Conservation (phyloP, 2,329 filamentous ascomycete species). For the Fonsecaea pedrosoi region DNA sequence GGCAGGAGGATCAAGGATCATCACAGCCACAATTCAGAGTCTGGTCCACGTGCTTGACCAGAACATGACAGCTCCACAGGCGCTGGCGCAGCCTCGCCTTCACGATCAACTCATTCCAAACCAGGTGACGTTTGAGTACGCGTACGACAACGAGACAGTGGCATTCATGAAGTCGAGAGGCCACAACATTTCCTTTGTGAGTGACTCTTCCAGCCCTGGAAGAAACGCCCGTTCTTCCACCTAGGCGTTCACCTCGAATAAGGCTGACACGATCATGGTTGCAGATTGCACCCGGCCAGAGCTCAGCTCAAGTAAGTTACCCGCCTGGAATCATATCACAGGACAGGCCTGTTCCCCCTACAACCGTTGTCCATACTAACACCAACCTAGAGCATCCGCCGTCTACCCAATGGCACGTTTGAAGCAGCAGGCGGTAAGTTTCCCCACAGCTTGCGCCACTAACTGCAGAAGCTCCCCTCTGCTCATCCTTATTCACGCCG, state of each 20-base stretch:
- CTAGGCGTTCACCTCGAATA: neutral
- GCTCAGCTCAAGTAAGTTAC: slow-evolving; percentile 68
- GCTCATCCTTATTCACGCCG: neutral
- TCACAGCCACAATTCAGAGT: slow-evolving; percentile 77
- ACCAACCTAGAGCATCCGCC: slow-evolving; percentile 56
- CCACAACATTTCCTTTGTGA: slow-evolving; percentile 69
- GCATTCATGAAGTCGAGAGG: slow-evolving; percentile 68
- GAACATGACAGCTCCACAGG: slow-evolving; percentile 64
- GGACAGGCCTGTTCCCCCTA: neutral
- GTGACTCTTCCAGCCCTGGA: neutral
- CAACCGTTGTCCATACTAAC: neutral
- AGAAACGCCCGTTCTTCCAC: neutral
- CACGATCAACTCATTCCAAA: slow-evolving; percentile 86
- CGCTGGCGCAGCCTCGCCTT: slow-evolving; percentile 70
- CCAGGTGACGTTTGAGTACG: slow-evolving; percentile 69
- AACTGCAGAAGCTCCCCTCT: neutral
- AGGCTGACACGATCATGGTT: neutral
- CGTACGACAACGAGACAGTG: slow-evolving; percentile 69
- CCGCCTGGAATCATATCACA: neutral
- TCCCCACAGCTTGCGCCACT: neutral
- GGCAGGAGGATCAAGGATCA: slow-evolving; percentile 82
- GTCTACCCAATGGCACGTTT: slow-evolving; percentile 70
- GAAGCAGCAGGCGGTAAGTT: slow-evolving; percentile 69
- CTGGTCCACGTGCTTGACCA: slow-evolving; percentile 76
- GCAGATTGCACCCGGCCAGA: slow-evolving; percentile 66